Evolutionary conservation across 2,329 filamentous ascomycete species (phyloP).

Genomic region (Westerdykella ornata): DNA sequence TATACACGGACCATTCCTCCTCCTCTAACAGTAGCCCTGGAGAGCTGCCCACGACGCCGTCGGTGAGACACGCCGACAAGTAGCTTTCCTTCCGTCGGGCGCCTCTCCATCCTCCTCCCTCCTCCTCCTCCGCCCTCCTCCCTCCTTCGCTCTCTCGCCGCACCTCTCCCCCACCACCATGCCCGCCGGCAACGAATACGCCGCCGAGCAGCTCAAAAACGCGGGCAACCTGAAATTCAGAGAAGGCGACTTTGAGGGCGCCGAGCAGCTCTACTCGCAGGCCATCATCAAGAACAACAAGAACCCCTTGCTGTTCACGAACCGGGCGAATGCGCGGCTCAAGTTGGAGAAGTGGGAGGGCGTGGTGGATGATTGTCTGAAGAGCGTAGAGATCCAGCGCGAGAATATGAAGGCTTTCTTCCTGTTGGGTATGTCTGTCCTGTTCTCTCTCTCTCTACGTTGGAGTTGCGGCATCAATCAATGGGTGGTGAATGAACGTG

Average conservation of each 20-base stretch:
- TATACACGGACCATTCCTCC: too few species aligned
- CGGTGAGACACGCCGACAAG: too few species aligned
- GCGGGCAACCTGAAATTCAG: slow-evolving; percentile 60
- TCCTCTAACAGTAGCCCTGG: too few species aligned
- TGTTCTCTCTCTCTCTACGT: too few species aligned
- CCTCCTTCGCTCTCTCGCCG: background rate
- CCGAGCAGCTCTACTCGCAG: slow-evolving; percentile 65
- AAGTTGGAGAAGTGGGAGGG: slow-evolving; percentile 66
- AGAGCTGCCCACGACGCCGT: too few species aligned
- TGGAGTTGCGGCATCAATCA: too few species aligned
- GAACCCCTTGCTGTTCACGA: slow-evolving; percentile 78
- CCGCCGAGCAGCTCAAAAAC: slow-evolving; percentile 44
- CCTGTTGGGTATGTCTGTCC: slow-evolving; percentile 50
- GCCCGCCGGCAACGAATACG: slow-evolving; percentile 24
- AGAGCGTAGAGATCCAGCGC: slow-evolving; percentile 62
- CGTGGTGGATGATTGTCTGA: slow-evolving; percentile 69
- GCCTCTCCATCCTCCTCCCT: too few species aligned
- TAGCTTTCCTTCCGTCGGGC: too few species aligned
- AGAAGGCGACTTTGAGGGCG: slow-evolving; percentile 56
- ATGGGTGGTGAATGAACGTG: background rate
- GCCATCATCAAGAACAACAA: slow-evolving; percentile 72
- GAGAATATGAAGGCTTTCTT: slow-evolving; percentile 74
- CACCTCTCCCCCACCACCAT: slow-evolving; percentile 1
- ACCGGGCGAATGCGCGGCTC: slow-evolving; percentile 76
- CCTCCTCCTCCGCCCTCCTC: background rate